Evolutionary conservation across 805 yeast genomes (phyloP).

Genomic region (Cyberlindnera saturnus): DNA sequence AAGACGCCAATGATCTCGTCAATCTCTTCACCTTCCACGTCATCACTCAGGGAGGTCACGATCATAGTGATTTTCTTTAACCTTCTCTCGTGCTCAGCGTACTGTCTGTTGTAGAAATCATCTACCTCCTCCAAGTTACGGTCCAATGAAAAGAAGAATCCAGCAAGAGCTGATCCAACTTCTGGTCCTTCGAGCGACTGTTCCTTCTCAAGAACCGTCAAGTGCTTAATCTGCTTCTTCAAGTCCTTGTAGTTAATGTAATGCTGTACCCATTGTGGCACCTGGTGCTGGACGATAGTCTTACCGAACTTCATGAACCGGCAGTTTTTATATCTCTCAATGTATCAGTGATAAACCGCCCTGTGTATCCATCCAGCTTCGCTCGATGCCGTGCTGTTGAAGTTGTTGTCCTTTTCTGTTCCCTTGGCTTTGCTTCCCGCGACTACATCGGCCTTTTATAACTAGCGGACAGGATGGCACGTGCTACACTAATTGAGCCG

Average conservation of each 20-base stretch:
- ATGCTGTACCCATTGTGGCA: conserved; percentile 81
- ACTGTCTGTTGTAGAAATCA: conserved; percentile 68
- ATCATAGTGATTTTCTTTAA: conserved; percentile 41
- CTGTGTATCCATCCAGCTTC: no score
- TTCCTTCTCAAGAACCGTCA: conserved; percentile 31
- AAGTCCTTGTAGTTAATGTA: conserved; percentile 83
- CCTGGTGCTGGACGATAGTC: conserved; percentile 67
- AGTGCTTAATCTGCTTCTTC: conserved; percentile 71
- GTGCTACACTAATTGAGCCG: no score
- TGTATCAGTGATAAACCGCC: background rate
- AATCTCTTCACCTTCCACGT: conserved; percentile 42
- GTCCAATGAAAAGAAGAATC: conserved; percentile 74
- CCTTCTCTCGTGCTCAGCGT: conserved; percentile 67
- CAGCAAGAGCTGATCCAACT: conserved; percentile 44
- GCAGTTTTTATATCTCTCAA: no score
- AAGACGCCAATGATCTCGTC: conserved; percentile 63
- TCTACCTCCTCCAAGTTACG: conserved; percentile 79
- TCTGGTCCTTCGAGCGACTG: conserved; percentile 31
- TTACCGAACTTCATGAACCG: conserved; percentile 21
- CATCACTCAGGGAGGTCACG: conserved; percentile 30
- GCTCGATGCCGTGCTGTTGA: no score
- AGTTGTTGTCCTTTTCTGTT: no score
- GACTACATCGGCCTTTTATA: no score
- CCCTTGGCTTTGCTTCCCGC: no score
- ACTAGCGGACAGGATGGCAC: no score